phyloP scores from a whole-genome alignment of 1,139 yeast genomes.

The Candida sojae region DNA sequence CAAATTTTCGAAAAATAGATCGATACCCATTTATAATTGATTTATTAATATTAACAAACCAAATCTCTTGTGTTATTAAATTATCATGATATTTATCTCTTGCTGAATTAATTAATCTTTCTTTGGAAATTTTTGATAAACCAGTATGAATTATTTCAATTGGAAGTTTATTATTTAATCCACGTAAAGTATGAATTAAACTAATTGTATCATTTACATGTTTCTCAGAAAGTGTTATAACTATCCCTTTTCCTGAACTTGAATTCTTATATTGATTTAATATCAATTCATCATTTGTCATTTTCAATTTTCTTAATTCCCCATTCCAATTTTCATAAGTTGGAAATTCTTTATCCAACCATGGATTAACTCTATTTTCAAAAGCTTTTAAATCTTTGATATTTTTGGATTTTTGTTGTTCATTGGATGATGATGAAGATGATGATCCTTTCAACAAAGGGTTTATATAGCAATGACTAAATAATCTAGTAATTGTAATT shows the following conservation, averaged over 20 bases:
- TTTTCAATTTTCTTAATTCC: slow-evolving; percentile 35
- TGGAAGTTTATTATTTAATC: slow-evolving; percentile 34
- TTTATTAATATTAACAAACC: slow-evolving; percentile 42
- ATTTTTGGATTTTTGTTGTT: slow-evolving; percentile 10
- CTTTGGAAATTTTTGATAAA: slow-evolving; percentile 23
- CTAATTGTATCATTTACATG: slow-evolving; percentile 29
- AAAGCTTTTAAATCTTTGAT: neutral
- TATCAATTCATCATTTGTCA: slow-evolving; percentile 30
- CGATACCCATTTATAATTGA: slow-evolving; percentile 28
- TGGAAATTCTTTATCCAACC: slow-evolving; percentile 31
- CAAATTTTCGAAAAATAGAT: slow-evolving; percentile 35
- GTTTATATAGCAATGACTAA: slow-evolving; percentile 41
- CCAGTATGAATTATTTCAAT: slow-evolving; percentile 32
- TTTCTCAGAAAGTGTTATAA: slow-evolving; percentile 32
- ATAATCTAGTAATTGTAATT: slow-evolving; percentile 44
- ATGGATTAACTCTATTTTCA: neutral
- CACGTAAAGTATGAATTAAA: slow-evolving; percentile 32
- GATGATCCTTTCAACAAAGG: slow-evolving; percentile 18
- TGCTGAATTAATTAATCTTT: slow-evolving; percentile 26
- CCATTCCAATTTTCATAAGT: slow-evolving; percentile 51
- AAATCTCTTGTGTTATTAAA: slow-evolving; percentile 40
- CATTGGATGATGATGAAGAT: slow-evolving; percentile 4
- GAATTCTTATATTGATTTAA: slow-evolving; percentile 13
- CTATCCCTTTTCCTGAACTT: slow-evolving; percentile 36
- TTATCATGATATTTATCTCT: slow-evolving; percentile 21